Base-by-base conservation (phyloP, 2,329 filamentous ascomycete genomes). In the Cladosporium cucumerinum region DNA sequence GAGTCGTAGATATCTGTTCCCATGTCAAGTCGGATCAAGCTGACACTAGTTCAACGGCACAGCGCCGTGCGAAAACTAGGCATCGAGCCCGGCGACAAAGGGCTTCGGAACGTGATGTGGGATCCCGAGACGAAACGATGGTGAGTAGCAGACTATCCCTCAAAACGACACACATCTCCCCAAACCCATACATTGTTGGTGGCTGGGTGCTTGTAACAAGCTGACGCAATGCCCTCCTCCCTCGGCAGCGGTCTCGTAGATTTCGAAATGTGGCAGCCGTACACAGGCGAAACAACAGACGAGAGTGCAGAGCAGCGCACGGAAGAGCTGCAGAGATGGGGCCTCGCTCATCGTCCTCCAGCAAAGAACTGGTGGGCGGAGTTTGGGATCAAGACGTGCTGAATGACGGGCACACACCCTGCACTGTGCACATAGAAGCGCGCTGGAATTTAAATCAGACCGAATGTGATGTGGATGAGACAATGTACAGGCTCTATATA, bases 241-340 rank as follows among this genome's bases (percentile, higher is more conserved):
- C n/a, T n/a, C n/a, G n/a, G n/a, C n/a, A 72, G 71, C 57, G 70
- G 69, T 6, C 64, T 75, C 7, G 71, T 75, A n/a, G 73, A 75
- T 34, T 74, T 75, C 51, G 73, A 75, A 64, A 71, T 72, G 25
- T 75, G 70, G 66, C 26, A 61, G 28, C 18, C 62, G 67, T 51
- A 60, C 65, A 4, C 66, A 59, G 39, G 67, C 69, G 70, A 72
- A 64, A 71, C 69, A 21, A 71, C 69, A 25, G 69, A 67, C 21
- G 70, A 67, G 43, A 61, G 61, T 18, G 61, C 66, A 12, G 72
- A 74, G 54, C 11, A 39, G 6, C 23, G 34, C 16, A 12, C 16
- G 4, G 23, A 39, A 2, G 60, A 62, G 32, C 7, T 55, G 18
- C 66, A 70, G 59, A 67, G 64, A 32, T 75, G 73, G 73, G 73